A percentile compares a stretch with the other conserved stretches of the same genome.
Evolutionary conservation across 345 rosid genomes (phyloP).

Genomic region (Corchorus olitorius): DNA sequence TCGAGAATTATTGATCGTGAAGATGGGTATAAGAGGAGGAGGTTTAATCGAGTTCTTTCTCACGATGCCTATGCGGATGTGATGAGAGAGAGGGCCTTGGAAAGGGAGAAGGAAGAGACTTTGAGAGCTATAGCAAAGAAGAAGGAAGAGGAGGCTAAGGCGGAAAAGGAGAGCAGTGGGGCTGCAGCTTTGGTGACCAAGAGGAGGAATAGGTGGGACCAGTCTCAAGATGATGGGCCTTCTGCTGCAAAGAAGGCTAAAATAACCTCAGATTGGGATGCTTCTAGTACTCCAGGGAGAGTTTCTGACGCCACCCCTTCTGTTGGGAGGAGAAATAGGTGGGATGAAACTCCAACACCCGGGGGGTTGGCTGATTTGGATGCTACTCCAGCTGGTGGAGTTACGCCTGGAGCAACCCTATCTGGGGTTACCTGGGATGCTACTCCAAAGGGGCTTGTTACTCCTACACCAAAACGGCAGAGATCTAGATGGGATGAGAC

Average conservation of each 20-base stretch:
- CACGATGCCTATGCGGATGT: slow-evolving; percentile 83
- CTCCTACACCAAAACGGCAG: slow-evolving; percentile 91
- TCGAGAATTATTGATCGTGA: slow-evolving; percentile 84
- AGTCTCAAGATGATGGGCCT: slow-evolving; percentile 62
- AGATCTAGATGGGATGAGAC: slow-evolving; percentile 99
- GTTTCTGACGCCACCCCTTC: slow-evolving; percentile 79
- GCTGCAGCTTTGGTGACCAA: slow-evolving; percentile 44
- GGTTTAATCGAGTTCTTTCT: slow-evolving; percentile 80
- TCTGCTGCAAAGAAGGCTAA: slow-evolving; percentile 67
- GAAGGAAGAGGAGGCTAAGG: slow-evolving; percentile 78
- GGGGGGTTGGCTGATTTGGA: slow-evolving; percentile 87
- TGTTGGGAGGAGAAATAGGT: slow-evolving; percentile 76
- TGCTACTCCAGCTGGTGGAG: slow-evolving; percentile 87
- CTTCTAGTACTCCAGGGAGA: slow-evolving; percentile 85
- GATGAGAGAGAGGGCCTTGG: slow-evolving; percentile 81
- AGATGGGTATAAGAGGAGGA: slow-evolving; percentile 85
- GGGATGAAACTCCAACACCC: slow-evolving; percentile 99
- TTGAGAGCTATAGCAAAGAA: slow-evolving; percentile 60
- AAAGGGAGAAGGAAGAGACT: slow-evolving; percentile 60
- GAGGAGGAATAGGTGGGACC: slow-evolving; percentile 98
- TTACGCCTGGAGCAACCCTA: slow-evolving; percentile 92
- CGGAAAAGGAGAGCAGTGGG: slow-evolving; percentile 39
- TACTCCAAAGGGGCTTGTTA: slow-evolving; percentile 80
- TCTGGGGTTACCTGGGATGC: slow-evolving; percentile 97
- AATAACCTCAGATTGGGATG: slow-evolving; percentile 89